phyloP scores from a whole-genome alignment of 768 basidiomycete species.

The Glaciozyma martinii region DNA sequence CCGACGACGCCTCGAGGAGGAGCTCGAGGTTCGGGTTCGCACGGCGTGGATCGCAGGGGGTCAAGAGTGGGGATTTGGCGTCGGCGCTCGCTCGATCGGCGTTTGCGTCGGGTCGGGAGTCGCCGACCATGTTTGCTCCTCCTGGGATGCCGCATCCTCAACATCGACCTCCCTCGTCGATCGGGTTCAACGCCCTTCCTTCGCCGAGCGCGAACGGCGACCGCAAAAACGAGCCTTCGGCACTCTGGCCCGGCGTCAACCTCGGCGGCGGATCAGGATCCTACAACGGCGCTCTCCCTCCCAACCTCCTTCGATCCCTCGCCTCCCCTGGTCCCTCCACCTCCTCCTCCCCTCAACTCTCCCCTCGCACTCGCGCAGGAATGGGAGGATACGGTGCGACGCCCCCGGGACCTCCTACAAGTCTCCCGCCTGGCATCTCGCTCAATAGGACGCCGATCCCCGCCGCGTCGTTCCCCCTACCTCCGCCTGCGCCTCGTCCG shows the following conservation, averaged over 20 bases:
- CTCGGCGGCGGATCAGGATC: not conserved
- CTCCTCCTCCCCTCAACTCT: slow-evolving; percentile 25
- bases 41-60: slow-evolving; percentile 2
- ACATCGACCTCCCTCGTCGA: slow-evolving; percentile 1
- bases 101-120: slow-evolving; percentile 3
- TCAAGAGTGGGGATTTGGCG: slow-evolving; percentile 4
- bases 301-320: slow-evolving; percentile 16
- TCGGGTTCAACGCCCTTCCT: not conserved
- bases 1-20: slow-evolving; percentile 22
- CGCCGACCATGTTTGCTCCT: slow-evolving; percentile 5
- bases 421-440: slow-evolving; percentile 20
- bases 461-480: slow-evolving; percentile 28
- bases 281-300: slow-evolving; percentile 14
- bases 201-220: not conserved
- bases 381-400: not conserved
- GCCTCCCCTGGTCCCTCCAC: slow-evolving; percentile 16
- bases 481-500: slow-evolving; percentile 25
- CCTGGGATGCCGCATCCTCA: slow-evolving; percentile 7
- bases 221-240: not conserved
- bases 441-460: slow-evolving; percentile 20
- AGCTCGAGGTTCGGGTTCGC: slow-evolving; percentile 36
- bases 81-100: slow-evolving; percentile 14
- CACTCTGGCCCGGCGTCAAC: slow-evolving; percentile 1
- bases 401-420: slow-evolving; percentile 8
- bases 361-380: slow-evolving; percentile 5